Evolutionary conservation across 1,284 basidiomycete genomes (phyloP).

Genomic region (Gymnopus androsaceus): DNA sequence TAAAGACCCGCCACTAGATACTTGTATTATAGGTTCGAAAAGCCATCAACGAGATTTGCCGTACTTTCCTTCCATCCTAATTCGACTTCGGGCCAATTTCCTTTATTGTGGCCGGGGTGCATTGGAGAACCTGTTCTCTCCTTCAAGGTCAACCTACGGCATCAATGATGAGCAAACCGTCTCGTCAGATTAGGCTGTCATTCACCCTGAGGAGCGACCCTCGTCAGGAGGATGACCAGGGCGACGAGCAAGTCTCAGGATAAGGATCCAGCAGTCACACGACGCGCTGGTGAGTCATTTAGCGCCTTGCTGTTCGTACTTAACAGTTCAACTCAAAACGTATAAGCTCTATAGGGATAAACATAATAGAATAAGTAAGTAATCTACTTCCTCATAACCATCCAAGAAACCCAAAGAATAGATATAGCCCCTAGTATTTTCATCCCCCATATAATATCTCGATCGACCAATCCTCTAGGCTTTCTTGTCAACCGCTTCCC

Average conservation of each 20-base stretch:
- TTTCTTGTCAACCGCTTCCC: constrained; percentile 5
- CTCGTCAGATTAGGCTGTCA: neutral
- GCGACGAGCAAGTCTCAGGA: neutral
- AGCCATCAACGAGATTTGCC: constrained; percentile 88
- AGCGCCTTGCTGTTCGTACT: too few relatives aligned
- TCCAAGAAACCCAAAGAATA: neutral
- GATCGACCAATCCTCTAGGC: neutral
- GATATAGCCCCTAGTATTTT: neutral
- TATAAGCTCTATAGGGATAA: too few relatives aligned
- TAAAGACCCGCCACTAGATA: constrained; percentile 29
- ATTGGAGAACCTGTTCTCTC: constrained; percentile 60
- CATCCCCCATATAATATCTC: neutral
- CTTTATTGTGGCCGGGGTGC: constrained; percentile 68
- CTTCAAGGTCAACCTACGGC: constrained; percentile 69
- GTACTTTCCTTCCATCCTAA: constrained; percentile 58
- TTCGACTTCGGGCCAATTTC: constrained; percentile 72
- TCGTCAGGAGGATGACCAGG: neutral
- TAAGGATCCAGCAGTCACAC: too few relatives aligned
- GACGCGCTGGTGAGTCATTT: too few relatives aligned
- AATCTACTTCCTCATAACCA: too few relatives aligned
- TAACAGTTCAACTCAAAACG: too few relatives aligned
- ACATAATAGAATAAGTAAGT: too few relatives aligned
- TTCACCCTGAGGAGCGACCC: neutral
- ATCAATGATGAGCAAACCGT: constrained; percentile 33
- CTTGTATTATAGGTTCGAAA: constrained; percentile 65